Evolutionary conservation across 2,329 filamentous ascomycete genomes (phyloP).

Genomic region (Bipolaris cookei): DNA sequence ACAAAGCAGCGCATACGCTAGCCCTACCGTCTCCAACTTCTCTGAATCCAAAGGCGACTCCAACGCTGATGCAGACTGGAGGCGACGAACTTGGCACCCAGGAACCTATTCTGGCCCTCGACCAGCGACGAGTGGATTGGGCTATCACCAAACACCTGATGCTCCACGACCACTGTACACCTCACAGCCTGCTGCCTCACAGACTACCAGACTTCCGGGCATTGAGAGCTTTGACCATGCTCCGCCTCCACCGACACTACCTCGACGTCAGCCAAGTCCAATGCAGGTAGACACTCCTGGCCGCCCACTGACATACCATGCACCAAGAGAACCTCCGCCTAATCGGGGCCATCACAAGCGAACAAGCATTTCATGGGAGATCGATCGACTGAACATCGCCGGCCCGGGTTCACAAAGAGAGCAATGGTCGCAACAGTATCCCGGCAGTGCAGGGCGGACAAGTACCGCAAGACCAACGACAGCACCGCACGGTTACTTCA

Average conservation of each 20-base stretch:
- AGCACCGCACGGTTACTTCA: constrained; percentile 48
- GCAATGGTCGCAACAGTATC: constrained; percentile 42
- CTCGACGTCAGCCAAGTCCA: constrained; percentile 71
- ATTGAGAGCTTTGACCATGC: constrained; percentile 91
- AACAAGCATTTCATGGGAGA: constrained; percentile 63
- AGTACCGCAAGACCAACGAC: constrained; percentile 42
- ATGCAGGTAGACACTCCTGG: constrained; percentile 74
- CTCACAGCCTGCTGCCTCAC: constrained; percentile 60
- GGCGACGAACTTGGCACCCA: constrained; percentile 89
- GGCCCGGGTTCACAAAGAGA: constrained; percentile 49
- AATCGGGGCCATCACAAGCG: constrained; percentile 41
- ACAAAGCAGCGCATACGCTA: constrained; percentile 67
- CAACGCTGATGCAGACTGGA: constrained; percentile 75
- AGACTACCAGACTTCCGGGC: constrained; percentile 76
- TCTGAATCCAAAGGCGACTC: constrained; percentile 72
- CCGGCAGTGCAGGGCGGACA: constrained; percentile 29
- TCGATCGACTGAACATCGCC: constrained; percentile 71
- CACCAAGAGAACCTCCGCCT: constrained; percentile 35
- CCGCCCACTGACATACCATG: constrained; percentile 49
- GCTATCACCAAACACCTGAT: constrained; percentile 75
- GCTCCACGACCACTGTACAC: constrained; percentile 63
- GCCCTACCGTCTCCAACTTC: constrained; percentile 70
- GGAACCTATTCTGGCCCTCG: constrained; percentile 67
- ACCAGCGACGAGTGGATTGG: constrained; percentile 74
- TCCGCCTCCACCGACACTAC: constrained; percentile 66